These are phyloP conservation scores for Purshia tridentata DNA, from an alignment of 306 rosid species.

Conservation along the genomic window DNA sequence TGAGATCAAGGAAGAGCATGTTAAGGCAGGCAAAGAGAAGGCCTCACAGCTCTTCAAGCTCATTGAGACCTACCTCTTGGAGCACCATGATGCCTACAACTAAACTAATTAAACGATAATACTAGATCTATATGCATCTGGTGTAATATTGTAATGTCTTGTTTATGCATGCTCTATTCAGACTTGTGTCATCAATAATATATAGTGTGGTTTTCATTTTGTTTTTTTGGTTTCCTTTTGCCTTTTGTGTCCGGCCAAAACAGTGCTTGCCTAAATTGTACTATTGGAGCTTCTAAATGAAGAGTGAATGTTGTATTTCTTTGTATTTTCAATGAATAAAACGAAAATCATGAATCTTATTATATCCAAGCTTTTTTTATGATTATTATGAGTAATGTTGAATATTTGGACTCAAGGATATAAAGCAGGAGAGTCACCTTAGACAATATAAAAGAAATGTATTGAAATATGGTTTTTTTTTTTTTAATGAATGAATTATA, in stretches of 20 bases:
- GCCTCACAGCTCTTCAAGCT: constrained; percentile 35
- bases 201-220: constrained; percentile 3
- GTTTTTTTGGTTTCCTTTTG: background rate
- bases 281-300: background rate
- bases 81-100: constrained; percentile 37
- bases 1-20: constrained; percentile 36
- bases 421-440: too few species aligned
- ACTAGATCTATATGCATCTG: too few species aligned
- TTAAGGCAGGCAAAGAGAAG: constrained; percentile 40
- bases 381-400: too few species aligned
- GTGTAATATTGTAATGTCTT: too few species aligned
- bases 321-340: background rate
- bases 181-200: background rate
- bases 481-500: too few species aligned
- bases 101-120: too few species aligned
- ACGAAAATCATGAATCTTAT: constrained; percentile 1
- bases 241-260: background rate
- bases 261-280: background rate
- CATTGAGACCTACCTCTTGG: constrained; percentile 35
- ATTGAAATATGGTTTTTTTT: too few species aligned
- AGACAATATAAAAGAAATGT: too few species aligned
- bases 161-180: too few species aligned
- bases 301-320: constrained; percentile 3
- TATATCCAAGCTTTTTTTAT: background rate
- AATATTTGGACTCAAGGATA: too few species aligned